These are phyloP conservation scores for Coemansia sp. DNA, from an alignment of 192 early-diverging fungal genomes.

Conservation along the genomic window DNA sequence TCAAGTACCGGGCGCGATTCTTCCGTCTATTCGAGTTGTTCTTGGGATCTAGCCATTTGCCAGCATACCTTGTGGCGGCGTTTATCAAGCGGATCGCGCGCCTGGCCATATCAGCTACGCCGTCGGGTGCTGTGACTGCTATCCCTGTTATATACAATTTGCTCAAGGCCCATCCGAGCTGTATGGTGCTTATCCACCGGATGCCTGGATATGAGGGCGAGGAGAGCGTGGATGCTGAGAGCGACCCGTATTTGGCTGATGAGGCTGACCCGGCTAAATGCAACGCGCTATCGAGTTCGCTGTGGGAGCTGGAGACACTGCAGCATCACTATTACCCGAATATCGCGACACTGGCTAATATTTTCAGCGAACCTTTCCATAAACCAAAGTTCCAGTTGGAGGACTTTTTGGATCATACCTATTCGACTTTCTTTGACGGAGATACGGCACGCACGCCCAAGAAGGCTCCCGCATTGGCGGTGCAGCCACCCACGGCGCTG, in stretches of 20 bases:
- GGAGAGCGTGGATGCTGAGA: slow-evolving; percentile 19
- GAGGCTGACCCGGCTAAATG: slow-evolving; percentile 78
- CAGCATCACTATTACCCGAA: slow-evolving; percentile 85
- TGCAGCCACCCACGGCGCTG: slow-evolving; percentile 56
- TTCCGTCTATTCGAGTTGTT: slow-evolving; percentile 90
- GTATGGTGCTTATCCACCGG: slow-evolving; percentile 84
- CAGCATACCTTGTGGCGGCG: slow-evolving; percentile 85
- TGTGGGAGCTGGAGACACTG: slow-evolving; percentile 94
- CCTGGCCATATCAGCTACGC: slow-evolving; percentile 79
- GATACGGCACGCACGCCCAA: slow-evolving; percentile 63
- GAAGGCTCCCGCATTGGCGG: slow-evolving; percentile 60
- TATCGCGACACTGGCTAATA: slow-evolving; percentile 78
- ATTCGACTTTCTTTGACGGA: slow-evolving; percentile 70
- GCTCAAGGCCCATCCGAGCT: slow-evolving; percentile 86
- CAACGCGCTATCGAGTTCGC: slow-evolving; percentile 76
- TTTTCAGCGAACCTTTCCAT: slow-evolving; percentile 86
- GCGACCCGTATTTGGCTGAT: slow-evolving; percentile 48
- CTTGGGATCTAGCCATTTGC: slow-evolving; percentile 82
- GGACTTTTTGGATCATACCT: slow-evolving; percentile 95
- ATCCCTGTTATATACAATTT: slow-evolving; percentile 94
- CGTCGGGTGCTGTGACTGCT: slow-evolving; percentile 77
- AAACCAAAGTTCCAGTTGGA: slow-evolving; percentile 88
- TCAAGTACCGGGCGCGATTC: slow-evolving; percentile 94
- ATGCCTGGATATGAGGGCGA: slow-evolving; percentile 50
- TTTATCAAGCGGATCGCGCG: slow-evolving; percentile 92